A percentile compares a stretch with the other conserved stretches of the same genome.
These are phyloP conservation scores for Aspergillus thermomutatus DNA, from an alignment of 2,329 filamentous ascomycete genomes.

Conservation along the genomic window DNA sequence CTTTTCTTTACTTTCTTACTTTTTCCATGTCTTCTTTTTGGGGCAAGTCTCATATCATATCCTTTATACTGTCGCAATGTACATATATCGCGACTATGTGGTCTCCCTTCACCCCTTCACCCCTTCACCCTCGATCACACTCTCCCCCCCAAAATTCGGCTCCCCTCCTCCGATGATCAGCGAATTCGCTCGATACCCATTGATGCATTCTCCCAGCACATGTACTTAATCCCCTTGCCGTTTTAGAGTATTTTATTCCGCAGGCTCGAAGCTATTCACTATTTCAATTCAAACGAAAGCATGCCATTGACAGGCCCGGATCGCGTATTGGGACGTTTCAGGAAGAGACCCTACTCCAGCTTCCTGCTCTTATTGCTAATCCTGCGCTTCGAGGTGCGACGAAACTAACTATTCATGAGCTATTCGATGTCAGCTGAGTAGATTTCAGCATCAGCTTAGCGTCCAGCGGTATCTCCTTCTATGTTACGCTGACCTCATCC, in stretches of 20 bases:
- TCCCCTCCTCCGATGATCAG: constrained; percentile 23
- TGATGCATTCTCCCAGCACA: constrained; percentile 15
- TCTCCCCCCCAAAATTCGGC: constrained; percentile 2
- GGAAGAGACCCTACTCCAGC: background rate
- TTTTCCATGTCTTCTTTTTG: background rate
- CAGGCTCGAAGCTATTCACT: constrained; percentile 34
- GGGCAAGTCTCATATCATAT: constrained; percentile 1
- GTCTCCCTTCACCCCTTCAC: constrained; percentile 1
- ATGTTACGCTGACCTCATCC: background rate
- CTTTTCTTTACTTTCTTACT: constrained; percentile 2
- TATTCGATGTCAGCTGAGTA: background rate
- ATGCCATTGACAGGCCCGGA: background rate
- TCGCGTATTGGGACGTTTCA: background rate
- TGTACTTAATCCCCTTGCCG: constrained; percentile 15
- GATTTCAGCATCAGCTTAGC: background rate
- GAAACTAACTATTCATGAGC: no score
- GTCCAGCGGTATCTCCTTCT: background rate
- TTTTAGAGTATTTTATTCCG: constrained; percentile 19
- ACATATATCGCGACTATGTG: constrained; percentile 23
- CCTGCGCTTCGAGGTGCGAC: no score
- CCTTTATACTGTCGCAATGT: constrained; percentile 9
- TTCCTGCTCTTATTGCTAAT: background rate
- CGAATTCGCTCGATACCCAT: constrained; percentile 31
- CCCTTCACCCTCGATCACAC: background rate
- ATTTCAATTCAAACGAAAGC: constrained; percentile 2